Evolutionary conservation across 2,329 filamentous ascomycete species (phyloP), one percentile per base, ranked within the genome.

Genomic region (Pseudogymnoascus pannorum): DNA sequence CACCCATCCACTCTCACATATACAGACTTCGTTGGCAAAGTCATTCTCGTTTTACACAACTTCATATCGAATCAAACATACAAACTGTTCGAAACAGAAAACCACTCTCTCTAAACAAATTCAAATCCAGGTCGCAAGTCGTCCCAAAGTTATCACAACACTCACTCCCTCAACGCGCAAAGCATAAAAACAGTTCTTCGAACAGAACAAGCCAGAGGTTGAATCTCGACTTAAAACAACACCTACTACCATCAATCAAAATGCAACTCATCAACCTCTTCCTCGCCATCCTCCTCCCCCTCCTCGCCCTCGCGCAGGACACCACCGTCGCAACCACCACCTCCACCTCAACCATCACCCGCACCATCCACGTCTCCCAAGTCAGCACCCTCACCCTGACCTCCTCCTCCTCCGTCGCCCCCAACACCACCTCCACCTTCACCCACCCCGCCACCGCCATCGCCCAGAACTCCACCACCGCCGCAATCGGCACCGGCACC

Each of bases 251-350:
- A 54, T n/a, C 48, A 33, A 12, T 33, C 24, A 54, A 54, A 11
- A 54, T 54, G 48, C 48, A 54, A 33, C 16, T 54, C 48, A 29
- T 14, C 24, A 54, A 29, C 48, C 16, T 54, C 48, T 11, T 29
- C 22, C 48, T 54, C 48, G 48, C 12, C 4, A 14, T 18, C 48
- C 20, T 26, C 42, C 42, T 51, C 22, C 48, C 48, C 14, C 48
- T 54, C 48, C 48, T 54, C 48, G 48, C 48, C 48, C 29, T 54
- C 22, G 48, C 48, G 48, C 48, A 54, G 22, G 48, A 54, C 24
- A 33, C 48, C 48, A 33, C 24, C 48, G 22, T 33, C 48, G 48
- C 22, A 26, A 54, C 48, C 48, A 68, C 22, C 4, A 54, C 48
- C 29, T 54, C 48, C 29, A 29, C 22, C n/a, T 2, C 18, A 3